A percentile compares a stretch with the other conserved stretches of the same genome.
These are phyloP conservation scores for Triglochin maritima DNA, from an alignment of 106 monocot species.

Conservation along the genomic window DNA sequence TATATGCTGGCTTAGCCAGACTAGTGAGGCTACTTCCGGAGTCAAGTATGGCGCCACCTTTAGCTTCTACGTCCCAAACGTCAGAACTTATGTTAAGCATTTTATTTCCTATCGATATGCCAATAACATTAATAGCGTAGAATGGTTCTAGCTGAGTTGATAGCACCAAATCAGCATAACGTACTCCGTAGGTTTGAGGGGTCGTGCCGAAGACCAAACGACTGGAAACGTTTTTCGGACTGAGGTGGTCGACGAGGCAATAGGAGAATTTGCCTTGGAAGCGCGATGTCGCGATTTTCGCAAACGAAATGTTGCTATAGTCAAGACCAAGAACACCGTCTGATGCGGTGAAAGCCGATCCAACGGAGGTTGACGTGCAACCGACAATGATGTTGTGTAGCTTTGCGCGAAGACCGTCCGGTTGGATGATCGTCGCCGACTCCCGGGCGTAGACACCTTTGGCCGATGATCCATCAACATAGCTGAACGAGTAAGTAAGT, in stretches of 20 bases:
- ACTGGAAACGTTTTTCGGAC: conserved; percentile 61
- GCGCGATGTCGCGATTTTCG: conserved; percentile 22
- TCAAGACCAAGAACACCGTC: conserved; percentile 93
- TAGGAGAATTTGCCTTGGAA: conserved; percentile 82
- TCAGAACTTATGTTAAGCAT: conserved; percentile 24
- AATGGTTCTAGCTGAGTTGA: conserved; percentile 31
- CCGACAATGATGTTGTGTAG: conserved; percentile 57
- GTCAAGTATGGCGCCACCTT: conserved; percentile 69
- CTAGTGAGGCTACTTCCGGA: conserved; percentile 72
- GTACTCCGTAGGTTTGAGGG: conserved; percentile 1
- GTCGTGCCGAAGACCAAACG: conserved; percentile 62
- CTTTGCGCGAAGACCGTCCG: conserved; percentile 31
- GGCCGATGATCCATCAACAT: conserved; percentile 48
- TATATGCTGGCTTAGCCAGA: conserved; percentile 60
- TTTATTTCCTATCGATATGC: conserved; percentile 51
- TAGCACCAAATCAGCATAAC: conserved; percentile 34
- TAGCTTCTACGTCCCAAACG: conserved; percentile 43
- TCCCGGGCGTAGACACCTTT: conserved; percentile 71
- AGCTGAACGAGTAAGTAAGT: conserved; percentile 18
- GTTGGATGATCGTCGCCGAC: conserved; percentile 45
- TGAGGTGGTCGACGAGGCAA: conserved; percentile 97
- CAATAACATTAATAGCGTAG: conserved; percentile 44
- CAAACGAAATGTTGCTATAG: conserved; percentile 64
- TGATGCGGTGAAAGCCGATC: conserved; percentile 34
- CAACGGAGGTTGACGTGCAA: conserved; percentile 50